These are phyloP conservation scores for Cucurbita maxima DNA, from an alignment of 306 rosid genomes.

Conservation along the genomic window DNA sequence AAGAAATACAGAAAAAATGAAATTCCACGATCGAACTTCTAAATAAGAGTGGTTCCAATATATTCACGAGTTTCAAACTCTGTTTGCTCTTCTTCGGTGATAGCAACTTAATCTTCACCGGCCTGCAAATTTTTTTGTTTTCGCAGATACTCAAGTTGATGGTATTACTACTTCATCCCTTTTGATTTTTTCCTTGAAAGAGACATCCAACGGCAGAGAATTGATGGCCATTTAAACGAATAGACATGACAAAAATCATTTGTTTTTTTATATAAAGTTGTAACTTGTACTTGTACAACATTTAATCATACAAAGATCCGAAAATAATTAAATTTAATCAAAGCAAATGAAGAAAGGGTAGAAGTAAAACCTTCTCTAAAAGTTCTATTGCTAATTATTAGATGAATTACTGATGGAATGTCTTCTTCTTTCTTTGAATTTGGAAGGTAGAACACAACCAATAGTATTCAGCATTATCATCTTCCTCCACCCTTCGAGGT, in stretches of 20 bases:
- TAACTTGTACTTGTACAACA: neutral
- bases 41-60: too few species aligned
- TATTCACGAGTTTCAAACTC: neutral
- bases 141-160: neutral
- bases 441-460: neutral
- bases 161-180: neutral
- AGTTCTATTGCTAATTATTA: neutral
- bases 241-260: neutral
- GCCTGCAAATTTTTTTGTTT: neutral
- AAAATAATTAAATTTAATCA: neutral
- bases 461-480: constrained; percentile 6
- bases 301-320: neutral
- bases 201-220: neutral
- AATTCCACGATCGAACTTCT: too few species aligned
- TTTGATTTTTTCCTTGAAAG: neutral
- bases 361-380: neutral
- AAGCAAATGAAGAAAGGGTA: neutral
- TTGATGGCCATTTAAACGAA: neutral
- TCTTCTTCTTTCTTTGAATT: neutral
- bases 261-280: neutral
- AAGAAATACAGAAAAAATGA: too few species aligned
- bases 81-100: neutral
- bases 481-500: constrained; percentile 8
- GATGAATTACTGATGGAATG: neutral
- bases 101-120: neutral